A percentile compares a stretch with the other conserved stretches of the same genome.
Evolutionary conservation across 768 basidiomycete species (phyloP).

Genomic region (Naganishia kalamii): DNA sequence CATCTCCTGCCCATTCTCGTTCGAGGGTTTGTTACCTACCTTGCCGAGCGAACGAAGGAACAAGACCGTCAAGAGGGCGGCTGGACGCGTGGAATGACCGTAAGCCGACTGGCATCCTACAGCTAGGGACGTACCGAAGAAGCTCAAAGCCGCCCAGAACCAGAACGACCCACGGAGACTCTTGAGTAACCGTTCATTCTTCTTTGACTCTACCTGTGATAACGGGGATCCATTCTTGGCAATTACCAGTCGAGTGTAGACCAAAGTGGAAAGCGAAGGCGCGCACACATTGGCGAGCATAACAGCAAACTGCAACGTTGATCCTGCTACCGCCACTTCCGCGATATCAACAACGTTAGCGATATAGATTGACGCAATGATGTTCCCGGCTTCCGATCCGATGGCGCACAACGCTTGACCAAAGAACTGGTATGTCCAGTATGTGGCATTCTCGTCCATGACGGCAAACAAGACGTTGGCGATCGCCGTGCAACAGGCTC

Average conservation of each 20-base stretch:
- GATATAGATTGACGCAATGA: slow-evolving; percentile 26
- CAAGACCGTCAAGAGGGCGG: too few species aligned
- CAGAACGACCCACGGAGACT: slow-evolving; percentile 38
- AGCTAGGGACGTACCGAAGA: slow-evolving; percentile 22
- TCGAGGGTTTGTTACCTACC: not conserved
- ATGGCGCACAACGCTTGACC: slow-evolving; percentile 27
- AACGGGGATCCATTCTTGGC: slow-evolving; percentile 15
- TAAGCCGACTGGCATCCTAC: too few species aligned
- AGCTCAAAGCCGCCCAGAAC: slow-evolving; percentile 36
- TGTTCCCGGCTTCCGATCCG: slow-evolving; percentile 29
- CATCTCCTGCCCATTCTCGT: too few species aligned
- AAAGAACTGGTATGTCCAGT: slow-evolving; percentile 33
- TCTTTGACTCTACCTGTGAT: not conserved
- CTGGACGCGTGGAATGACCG: too few species aligned
- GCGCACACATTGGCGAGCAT: slow-evolving; percentile 39
- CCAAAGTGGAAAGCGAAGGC: slow-evolving; percentile 36
- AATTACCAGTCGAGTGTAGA: slow-evolving; percentile 25
- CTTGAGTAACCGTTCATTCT: slow-evolving; percentile 15
- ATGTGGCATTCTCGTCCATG: slow-evolving; percentile 26
- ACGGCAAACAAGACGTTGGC: slow-evolving; percentile 30
- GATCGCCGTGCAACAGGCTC: slow-evolving; percentile 18
- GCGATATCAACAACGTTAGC: slow-evolving; percentile 28
- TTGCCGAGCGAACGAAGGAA: not conserved
- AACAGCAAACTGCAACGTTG: slow-evolving; percentile 38
- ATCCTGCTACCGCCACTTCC: slow-evolving; percentile 32